A percentile compares a stretch with the other conserved stretches of the same genome.
Conservation (phyloP, 495 filamentous ascomycete species). For the Penicillium atrosanguineum region DNA sequence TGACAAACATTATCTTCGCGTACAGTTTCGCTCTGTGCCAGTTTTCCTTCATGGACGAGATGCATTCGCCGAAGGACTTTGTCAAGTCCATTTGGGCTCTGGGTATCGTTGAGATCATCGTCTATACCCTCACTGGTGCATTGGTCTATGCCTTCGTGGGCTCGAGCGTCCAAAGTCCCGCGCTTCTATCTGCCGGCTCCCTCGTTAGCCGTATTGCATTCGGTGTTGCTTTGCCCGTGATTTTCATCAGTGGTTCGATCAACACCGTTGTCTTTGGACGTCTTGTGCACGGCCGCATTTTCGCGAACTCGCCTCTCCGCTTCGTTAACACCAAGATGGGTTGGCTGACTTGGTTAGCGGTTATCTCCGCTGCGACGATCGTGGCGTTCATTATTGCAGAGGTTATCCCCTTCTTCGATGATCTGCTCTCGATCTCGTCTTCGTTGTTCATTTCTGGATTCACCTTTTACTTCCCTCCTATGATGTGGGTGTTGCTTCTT, state of each 20-base stretch:
- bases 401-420: slow-evolving; percentile 62
- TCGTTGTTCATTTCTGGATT: slow-evolving; percentile 23
- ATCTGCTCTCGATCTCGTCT: slow-evolving; percentile 53
- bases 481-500: slow-evolving; percentile 58
- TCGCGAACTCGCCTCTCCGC: slow-evolving; percentile 44
- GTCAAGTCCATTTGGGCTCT: slow-evolving; percentile 56
- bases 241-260: slow-evolving; percentile 61
- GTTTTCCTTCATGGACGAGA: slow-evolving; percentile 68
- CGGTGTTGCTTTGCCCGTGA: slow-evolving; percentile 68
- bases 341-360: slow-evolving; percentile 52
- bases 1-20: slow-evolving; percentile 67
- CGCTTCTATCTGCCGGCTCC: slow-evolving; percentile 56
- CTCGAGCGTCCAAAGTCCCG: slow-evolving; percentile 56
- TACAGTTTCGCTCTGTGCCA: slow-evolving; percentile 57
- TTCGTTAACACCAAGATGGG: slow-evolving; percentile 54
- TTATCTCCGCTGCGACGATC: slow-evolving; percentile 51
- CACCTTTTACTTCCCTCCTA: slow-evolving; percentile 29
- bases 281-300: slow-evolving; percentile 57
- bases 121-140: slow-evolving; percentile 62
- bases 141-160: slow-evolving; percentile 67
- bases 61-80: slow-evolving; percentile 61
- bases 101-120: slow-evolving; percentile 54
- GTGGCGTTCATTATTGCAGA: slow-evolving; percentile 62
- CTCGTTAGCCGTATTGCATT: slow-evolving; percentile 63
- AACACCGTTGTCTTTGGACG: slow-evolving; percentile 54